Conservation (phyloP, 148 eudicot species). For the Rhododendron ovatum region DNA sequence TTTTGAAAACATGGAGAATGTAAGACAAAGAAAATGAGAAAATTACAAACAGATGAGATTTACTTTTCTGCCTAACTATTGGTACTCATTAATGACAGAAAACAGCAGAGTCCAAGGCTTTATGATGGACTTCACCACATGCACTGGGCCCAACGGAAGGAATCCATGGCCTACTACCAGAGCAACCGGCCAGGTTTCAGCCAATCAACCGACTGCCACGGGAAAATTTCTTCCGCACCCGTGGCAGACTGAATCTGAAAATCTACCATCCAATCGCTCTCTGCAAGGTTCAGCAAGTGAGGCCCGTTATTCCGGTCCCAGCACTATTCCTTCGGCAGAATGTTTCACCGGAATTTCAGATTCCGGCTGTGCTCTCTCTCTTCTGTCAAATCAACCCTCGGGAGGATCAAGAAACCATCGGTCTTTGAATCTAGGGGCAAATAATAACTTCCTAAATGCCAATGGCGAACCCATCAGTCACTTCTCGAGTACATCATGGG, state of each 20-base stretch:
- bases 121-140: conserved; percentile 67
- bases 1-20: neutral
- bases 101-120: conserved; percentile 50
- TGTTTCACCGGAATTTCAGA: conserved; percentile 46
- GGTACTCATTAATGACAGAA: conserved; percentile 33
- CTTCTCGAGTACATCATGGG: conserved; percentile 41
- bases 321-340: conserved; percentile 47
- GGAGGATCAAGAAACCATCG: conserved; percentile 52
- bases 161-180: conserved; percentile 47
- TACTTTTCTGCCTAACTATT: conserved; percentile 6
- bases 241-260: conserved; percentile 50
- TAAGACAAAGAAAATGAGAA: too few species aligned
- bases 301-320: conserved; percentile 23
- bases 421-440: conserved; percentile 32
- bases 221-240: conserved; percentile 38
- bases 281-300: conserved; percentile 43
- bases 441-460: conserved; percentile 31
- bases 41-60: neutral
- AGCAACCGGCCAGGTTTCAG: conserved; percentile 33
- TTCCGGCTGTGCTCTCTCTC: conserved; percentile 97
- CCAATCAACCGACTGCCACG: conserved; percentile 27
- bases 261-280: conserved; percentile 32
- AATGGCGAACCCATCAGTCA: conserved; percentile 36
- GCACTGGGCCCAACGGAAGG: conserved; percentile 34
- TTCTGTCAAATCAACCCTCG: conserved; percentile 97